Evolutionary conservation across 164 flowering plant species (phyloP).

Genomic region (Berberis thunbergii): DNA sequence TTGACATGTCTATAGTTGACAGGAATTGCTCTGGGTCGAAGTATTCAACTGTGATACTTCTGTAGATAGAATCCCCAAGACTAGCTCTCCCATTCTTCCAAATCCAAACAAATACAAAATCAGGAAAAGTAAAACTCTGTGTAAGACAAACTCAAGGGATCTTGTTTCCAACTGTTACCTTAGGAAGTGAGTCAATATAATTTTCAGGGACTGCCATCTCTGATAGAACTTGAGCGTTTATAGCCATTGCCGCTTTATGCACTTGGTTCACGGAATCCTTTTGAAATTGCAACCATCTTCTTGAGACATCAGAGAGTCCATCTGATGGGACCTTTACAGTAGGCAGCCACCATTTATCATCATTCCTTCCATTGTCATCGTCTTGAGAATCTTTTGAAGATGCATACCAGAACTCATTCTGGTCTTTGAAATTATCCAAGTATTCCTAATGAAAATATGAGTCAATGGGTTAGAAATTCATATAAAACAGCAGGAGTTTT

Average conservation of each 20-base stretch:
- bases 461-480: background rate
- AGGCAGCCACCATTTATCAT: constrained; percentile 93
- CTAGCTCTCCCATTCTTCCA: constrained; percentile 73
- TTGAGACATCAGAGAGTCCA: constrained; percentile 57
- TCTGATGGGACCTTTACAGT: constrained; percentile 51
- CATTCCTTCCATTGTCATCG: constrained; percentile 32
- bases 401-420: constrained; percentile 68
- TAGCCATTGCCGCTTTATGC: constrained; percentile 89
- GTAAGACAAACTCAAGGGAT: background rate
- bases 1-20: constrained; percentile 50
- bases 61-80: constrained; percentile 73
- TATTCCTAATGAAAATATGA: constrained; percentile 24
- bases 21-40: constrained; percentile 73
- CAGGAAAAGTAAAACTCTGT: background rate
- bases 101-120: constrained; percentile 3
- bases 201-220: constrained; percentile 80
- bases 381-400: constrained; percentile 36
- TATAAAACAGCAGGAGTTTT: too few species aligned
- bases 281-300: constrained; percentile 65
- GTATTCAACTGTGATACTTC: constrained; percentile 65
- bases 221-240: constrained; percentile 73
- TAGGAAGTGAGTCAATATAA: constrained; percentile 85
- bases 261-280: constrained; percentile 85
- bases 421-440: constrained; percentile 53
- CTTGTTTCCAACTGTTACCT: constrained; percentile 33